Base-by-base conservation (phyloP, 1,284 basidiomycete species). In the Psilocybe mexicana region DNA sequence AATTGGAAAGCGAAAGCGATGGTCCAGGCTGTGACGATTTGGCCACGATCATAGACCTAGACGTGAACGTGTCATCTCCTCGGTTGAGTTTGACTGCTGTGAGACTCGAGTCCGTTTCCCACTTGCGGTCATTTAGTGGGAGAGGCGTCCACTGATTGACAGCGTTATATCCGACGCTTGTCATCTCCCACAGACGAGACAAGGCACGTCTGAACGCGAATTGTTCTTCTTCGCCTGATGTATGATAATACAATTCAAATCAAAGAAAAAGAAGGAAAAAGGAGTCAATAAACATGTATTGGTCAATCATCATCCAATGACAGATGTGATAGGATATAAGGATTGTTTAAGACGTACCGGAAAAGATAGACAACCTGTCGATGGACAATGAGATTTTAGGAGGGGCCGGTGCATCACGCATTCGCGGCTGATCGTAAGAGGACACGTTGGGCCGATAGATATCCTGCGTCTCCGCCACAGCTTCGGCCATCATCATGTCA, bases 191-290 rank as follows among this genome's bases (percentile, higher is more conserved):
- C 33, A 89, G 69, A 12, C 87, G 76, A 5, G 86, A 88, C 0
- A 90, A 78, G 0, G 87, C 87, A 35, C 87, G 82, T 68, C 86
- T 84, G 75, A 85, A 88, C 0, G 85, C 84, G 65, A 88, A 87
- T 45, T 83, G 79, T 70, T 89, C 86, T 67, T 87, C 87, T 66
- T 87, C 82, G 7, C 82, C 81, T 79, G 63, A 26, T 28, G 11
- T 40, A 10, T 26, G 11, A 33, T 12, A 12, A 28, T 48, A 30
- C n/a, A 47, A 43, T 7, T 12, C 11, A 51, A 30, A n/a, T 42
- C n/a, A 28, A 12, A 23, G 14, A 24, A 33, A 33, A 33, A 4
- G 8, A 33, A 33, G 8, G 8, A 33, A 8, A 33, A 33, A 33
- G 18, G 18, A 18, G 18, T 18, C 18, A 18, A 18, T 18, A 18